phyloP scores from a whole-genome alignment of 2,329 filamentous ascomycete species.

The Colletotrichum trifolii region DNA sequence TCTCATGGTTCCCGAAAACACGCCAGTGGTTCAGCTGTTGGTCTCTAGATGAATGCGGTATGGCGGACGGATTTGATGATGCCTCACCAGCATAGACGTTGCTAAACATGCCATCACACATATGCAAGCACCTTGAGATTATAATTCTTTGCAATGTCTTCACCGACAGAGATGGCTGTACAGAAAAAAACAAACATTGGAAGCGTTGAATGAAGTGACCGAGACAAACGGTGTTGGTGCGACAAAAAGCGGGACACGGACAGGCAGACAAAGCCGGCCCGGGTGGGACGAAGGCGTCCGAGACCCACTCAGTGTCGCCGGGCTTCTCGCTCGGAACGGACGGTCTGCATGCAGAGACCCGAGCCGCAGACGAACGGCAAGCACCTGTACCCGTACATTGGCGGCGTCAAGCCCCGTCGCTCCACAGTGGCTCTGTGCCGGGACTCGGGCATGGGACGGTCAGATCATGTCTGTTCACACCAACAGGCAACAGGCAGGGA shows the following conservation, averaged over 20 bases:
- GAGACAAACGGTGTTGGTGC: too few relatives aligned
- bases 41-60: too few relatives aligned
- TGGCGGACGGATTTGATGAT: too few relatives aligned
- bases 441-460: constrained; percentile 19
- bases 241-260: neutral
- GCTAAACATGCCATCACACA: too few relatives aligned
- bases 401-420: constrained; percentile 1
- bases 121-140: too few relatives aligned
- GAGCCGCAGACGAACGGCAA: neutral
- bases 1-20: too few relatives aligned
- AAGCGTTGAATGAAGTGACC: too few relatives aligned
- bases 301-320: constrained; percentile 12
- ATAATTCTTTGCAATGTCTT: too few relatives aligned
- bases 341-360: neutral
- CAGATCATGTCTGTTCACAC: constrained; percentile 33
- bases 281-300: neutral
- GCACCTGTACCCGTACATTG: constrained; percentile 18
- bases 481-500: constrained; percentile 7
- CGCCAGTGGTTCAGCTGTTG: too few relatives aligned
- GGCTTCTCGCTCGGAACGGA: constrained; percentile 4
- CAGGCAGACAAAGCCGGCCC: constrained; percentile 1
- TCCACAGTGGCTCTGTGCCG: constrained; percentile 18
- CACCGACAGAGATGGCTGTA: too few relatives aligned
- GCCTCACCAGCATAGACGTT: too few relatives aligned
- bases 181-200: too few relatives aligned